Evolutionary conservation across 2,329 filamentous ascomycete species (phyloP), one percentile per base, ranked within the genome.

Genomic region (Calcarisporium arbuscula): DNA sequence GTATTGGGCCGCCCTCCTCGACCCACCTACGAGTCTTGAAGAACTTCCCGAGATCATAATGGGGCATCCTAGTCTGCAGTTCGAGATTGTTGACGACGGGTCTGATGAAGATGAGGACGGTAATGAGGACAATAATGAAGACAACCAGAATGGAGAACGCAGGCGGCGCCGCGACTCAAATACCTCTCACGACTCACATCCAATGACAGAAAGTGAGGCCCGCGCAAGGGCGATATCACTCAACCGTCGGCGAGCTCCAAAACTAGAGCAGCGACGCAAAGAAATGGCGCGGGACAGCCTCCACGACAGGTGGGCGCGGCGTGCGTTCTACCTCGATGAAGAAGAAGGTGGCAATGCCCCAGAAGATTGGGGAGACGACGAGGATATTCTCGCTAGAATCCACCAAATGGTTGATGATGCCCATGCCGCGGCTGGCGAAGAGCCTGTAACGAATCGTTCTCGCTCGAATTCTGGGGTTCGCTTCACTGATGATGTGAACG

Each of bases 271-370:
- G 38, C 53, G 61, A 14, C 54, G 61, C 18, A 54, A 60, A 19
- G 55, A 61, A 6, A 59, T 64, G 58, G 70, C 72, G 2, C 64
- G 73, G 11, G 64, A 60, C 25, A 67, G 69, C 43, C 64, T 86
- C 22, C 70, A 82, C 47, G 77, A 89, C 35, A 72, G 85, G 32
- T 92, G 85, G 85, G 75, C 74, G 48, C 72, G 83, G 39, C 72
- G 86, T 29, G 77, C 81, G 25, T 94, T 92, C 48, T 94, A 92
- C 49, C 72, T 87, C 1, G 86, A 94, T 38, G 82, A 88, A 56
- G 87, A 94, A 61, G 86, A 94, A 56, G 86, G 86, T 3, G 72
- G 75, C 8, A 54, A 58, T n/a, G 66, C 74, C 3, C 82, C 82
- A 0, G 65, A 72, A 6, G 77, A 74, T 18, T 88, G 80, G 66